These are phyloP conservation scores for Candida pseudoglaebosa DNA, from an alignment of 805 yeast genomes.

Conservation along the genomic window DNA sequence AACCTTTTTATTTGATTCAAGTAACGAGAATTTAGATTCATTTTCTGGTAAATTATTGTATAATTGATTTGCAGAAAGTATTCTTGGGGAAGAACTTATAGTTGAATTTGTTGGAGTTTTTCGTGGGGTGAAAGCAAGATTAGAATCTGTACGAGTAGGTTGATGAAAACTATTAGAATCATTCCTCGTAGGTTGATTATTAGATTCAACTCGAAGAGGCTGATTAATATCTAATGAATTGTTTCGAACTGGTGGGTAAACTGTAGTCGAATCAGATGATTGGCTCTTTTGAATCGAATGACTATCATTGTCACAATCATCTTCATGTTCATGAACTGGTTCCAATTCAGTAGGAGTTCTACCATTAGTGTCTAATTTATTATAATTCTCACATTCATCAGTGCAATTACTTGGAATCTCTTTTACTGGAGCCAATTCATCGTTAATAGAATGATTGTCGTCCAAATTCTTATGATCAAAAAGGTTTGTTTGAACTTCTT, in stretches of 20 bases:
- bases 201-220: background rate
- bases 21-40: background rate
- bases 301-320: background rate
- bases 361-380: constrained; percentile 1
- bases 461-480: background rate
- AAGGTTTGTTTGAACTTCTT: background rate
- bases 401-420: background rate
- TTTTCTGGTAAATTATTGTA: background rate
- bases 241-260: constrained; percentile 1
- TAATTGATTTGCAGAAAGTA: background rate
- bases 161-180: background rate
- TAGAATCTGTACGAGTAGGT: background rate
- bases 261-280: background rate
- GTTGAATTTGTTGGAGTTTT: background rate
- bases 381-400: background rate
- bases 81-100: background rate
- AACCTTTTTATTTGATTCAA: constrained; percentile 1
- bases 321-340: constrained; percentile 1
- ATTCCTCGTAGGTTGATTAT: background rate
- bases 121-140: background rate
- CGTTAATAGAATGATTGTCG: background rate
- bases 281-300: background rate
- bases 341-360: constrained; percentile 1
- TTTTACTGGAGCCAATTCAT: constrained; percentile 1
- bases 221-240: background rate